phyloP scores from a whole-genome alignment of 2,329 filamentous ascomycete genomes.

The Cladophialophora carrionii region DNA sequence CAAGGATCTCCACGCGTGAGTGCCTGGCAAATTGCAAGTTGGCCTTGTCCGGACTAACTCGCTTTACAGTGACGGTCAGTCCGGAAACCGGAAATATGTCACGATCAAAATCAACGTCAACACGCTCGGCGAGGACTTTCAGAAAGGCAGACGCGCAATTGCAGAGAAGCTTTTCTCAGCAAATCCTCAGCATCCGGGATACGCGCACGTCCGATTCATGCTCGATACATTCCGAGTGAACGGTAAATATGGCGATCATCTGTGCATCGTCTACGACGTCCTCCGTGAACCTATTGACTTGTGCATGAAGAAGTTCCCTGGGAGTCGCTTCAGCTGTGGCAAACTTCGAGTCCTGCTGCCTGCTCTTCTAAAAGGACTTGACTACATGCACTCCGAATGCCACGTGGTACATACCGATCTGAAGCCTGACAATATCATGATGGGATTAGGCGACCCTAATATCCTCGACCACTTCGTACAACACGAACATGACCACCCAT shows the following conservation, averaged over 20 bases:
- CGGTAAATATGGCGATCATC: constrained; percentile 41
- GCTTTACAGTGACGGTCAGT: constrained; percentile 20
- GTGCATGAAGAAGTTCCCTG: constrained; percentile 42
- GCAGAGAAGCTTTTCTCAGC: constrained; percentile 43
- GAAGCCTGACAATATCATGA: constrained; percentile 52
- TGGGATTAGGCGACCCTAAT: constrained; percentile 41
- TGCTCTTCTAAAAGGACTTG: constrained; percentile 46
- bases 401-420: constrained; percentile 52
- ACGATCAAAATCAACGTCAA: constrained; percentile 45
- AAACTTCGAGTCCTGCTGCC: constrained; percentile 44
- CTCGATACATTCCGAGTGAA: constrained; percentile 44
- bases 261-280: constrained; percentile 47
- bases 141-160: constrained; percentile 39
- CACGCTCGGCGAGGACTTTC: constrained; percentile 38
- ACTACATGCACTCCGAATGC: constrained; percentile 49
- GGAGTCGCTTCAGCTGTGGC: constrained; percentile 39
- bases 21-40: neutral
- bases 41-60: neutral
- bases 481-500: constrained; percentile 42
- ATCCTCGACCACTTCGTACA: constrained; percentile 43
- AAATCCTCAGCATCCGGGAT: constrained; percentile 44
- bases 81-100: constrained; percentile 40
- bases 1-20: constrained; percentile 42
- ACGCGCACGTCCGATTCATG: constrained; percentile 43
- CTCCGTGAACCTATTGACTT: constrained; percentile 47